Base-by-base conservation (phyloP, 176 grass and related monocot genomes). In the Carex kokanica region DNA sequence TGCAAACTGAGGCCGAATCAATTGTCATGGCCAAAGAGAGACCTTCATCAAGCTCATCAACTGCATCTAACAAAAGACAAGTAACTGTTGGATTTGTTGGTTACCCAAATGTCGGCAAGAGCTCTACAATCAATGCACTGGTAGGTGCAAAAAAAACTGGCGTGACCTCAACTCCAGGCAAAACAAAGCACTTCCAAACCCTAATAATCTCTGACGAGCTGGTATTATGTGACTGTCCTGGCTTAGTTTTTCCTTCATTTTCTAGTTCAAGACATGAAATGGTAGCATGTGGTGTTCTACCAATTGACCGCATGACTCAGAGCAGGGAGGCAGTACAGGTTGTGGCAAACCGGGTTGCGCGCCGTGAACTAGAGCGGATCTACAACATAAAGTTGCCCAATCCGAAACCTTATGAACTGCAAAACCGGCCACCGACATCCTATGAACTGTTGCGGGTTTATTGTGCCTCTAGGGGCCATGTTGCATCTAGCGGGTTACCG, bases 81-180 rank as follows among this genome's bases (percentile, higher is more conserved):
- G 90, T 98, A 20, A 88, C 92, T 83, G 92, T 93, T 72, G 95
- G 95, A 18, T 98, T 98, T 88, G 90, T 98, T 91, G 95, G 95
- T 79, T 98, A 98, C 80, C 95, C 95, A 13, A 98, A 98, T 86
- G 95, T 98, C 52, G 95, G 95, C 38, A 98, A 98, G 83, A 98
- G 95, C 68, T 98, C 95, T 16, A 98, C 95, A 0, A 98, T 98
- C 78, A 98, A 98, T 87, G 95, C 95, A 56, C 84, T 98, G 52
- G 92, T 98, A 51, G 95, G 95, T 11, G 47, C 89, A 83, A 98
- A 98, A 87, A 83, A 82, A 80, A 94, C 95, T 45, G 92, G 95
- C 24, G 95, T 98, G 29, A 98, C 95, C 27, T 92, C 91, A 12
- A 98, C 95, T 47, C 95, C 95, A 82, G 95, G 95, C 36, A 98